Percentiles rank a stretch among this genome's conserved stretches.
Conservation (phyloP, 2,329 filamentous ascomycete genomes). For the Hypoxylon sp. region DNA sequence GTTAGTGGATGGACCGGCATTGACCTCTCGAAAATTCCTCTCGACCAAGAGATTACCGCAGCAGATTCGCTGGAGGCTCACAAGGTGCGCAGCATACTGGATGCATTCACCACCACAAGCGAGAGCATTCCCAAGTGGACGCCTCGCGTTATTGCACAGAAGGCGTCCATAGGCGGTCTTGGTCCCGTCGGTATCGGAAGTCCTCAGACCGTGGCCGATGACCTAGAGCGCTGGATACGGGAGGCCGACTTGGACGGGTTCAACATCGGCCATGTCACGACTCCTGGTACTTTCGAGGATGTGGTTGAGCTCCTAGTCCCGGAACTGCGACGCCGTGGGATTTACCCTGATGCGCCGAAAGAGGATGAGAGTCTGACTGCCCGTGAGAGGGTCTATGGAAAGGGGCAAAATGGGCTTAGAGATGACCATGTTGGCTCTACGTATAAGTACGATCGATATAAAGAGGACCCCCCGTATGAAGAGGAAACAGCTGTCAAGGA, state of each 20-base stretch:
- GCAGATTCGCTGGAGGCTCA: slow-evolving; percentile 63
- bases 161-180: slow-evolving; percentile 52
- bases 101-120: slow-evolving; percentile 58
- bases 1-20: slow-evolving; percentile 68
- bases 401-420: slow-evolving; percentile 63
- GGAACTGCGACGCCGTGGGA: slow-evolving; percentile 40
- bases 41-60: slow-evolving; percentile 65
- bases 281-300: slow-evolving; percentile 43
- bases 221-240: slow-evolving; percentile 42
- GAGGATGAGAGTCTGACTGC: slow-evolving; percentile 56
- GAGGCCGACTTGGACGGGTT: slow-evolving; percentile 44
- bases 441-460: slow-evolving; percentile 71
- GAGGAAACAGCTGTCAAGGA: slow-evolving; percentile 9
- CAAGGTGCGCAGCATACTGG: slow-evolving; percentile 59
- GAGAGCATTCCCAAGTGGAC: slow-evolving; percentile 55
- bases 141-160: slow-evolving; percentile 53
- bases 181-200: slow-evolving; percentile 40
- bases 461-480: slow-evolving; percentile 54
- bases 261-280: slow-evolving; percentile 43
- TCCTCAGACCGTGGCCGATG: slow-evolving; percentile 41
- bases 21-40: slow-evolving; percentile 63
- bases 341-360: slow-evolving; percentile 44
- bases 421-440: slow-evolving; percentile 65
- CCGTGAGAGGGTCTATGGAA: slow-evolving; percentile 69
- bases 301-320: slow-evolving; percentile 44